Evolutionary conservation across 1,139 yeast species (phyloP).

Genomic region (Yamadazyma trypodendri): DNA sequence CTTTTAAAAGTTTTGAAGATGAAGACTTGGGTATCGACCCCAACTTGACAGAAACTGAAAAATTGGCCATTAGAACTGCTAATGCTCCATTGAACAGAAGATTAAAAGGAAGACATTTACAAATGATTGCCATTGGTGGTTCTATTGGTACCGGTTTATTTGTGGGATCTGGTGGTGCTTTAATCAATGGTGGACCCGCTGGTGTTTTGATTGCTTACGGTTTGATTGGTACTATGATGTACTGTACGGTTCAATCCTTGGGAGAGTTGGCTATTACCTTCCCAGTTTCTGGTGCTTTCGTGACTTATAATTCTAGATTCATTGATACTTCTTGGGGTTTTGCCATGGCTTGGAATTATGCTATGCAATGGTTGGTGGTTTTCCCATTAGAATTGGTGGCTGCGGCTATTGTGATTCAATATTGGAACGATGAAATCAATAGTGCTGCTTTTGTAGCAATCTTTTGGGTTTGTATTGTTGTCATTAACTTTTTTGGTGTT

Average conservation of each 20-base stretch:
- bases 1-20: constrained; percentile 55
- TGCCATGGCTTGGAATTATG: constrained; percentile 75
- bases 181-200: constrained; percentile 69
- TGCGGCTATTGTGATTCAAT: constrained; percentile 66
- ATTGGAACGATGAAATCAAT: constrained; percentile 56
- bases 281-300: constrained; percentile 76
- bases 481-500: constrained; percentile 62
- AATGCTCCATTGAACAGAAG: constrained; percentile 67
- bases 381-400: constrained; percentile 76
- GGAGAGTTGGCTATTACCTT: constrained; percentile 72
- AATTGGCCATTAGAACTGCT: constrained; percentile 64
- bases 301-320: constrained; percentile 65
- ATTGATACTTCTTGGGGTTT: constrained; percentile 76
- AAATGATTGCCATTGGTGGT: constrained; percentile 88
- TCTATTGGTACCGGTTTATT: constrained; percentile 80
- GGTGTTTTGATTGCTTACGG: constrained; percentile 65
- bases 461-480: constrained; percentile 57
- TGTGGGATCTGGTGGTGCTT: constrained; percentile 62
- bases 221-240: constrained; percentile 45
- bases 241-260: constrained; percentile 67
- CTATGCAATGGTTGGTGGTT: constrained; percentile 68
- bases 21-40: constrained; percentile 61
- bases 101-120: constrained; percentile 63
- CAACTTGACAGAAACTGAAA: constrained; percentile 56
- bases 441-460: constrained; percentile 70